These are phyloP conservation scores for Phytophthora pinifolia DNA, from an alignment of 352 stramenopile genomes.

Conservation along the genomic window DNA sequence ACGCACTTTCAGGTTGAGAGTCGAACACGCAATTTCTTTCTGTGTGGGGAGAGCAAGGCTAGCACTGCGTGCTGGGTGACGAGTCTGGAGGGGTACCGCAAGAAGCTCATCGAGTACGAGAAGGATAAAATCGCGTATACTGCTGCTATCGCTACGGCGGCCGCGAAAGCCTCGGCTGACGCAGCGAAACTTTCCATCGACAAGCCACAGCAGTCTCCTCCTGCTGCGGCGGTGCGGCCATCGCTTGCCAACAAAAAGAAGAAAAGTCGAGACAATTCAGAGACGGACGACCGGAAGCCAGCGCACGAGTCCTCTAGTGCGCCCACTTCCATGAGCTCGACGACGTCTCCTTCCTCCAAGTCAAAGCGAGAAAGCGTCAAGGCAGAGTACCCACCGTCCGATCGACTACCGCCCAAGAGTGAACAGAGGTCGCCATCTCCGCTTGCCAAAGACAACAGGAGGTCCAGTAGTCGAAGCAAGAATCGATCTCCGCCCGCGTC, in stretches of 20 bases:
- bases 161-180: conserved; percentile 13
- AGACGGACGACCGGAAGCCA: conserved; percentile 12
- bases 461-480: conserved; percentile 14
- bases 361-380: conserved; percentile 16
- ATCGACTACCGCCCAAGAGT: conserved; percentile 11
- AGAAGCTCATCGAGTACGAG: conserved; percentile 66
- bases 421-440: conserved; percentile 30
- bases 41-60: conserved; percentile 84
- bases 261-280: conserved; percentile 19
- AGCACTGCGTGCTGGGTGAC: conserved; percentile 80
- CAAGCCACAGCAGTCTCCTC: neutral
- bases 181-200: conserved; percentile 4
- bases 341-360: conserved; percentile 18
- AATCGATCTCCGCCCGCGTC: conserved; percentile 12
- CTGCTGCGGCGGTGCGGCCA: conserved; percentile 4
- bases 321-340: conserved; percentile 29
- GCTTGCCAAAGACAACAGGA: conserved; percentile 14
- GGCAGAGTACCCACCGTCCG: conserved; percentile 8
- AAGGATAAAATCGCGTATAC: conserved; percentile 54
- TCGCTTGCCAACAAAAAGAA: conserved; percentile 30
- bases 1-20: conserved; percentile 87
- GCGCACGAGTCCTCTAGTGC: conserved; percentile 14
- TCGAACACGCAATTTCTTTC: conserved; percentile 82
- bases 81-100: conserved; percentile 80
- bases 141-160: conserved; percentile 15